Base-by-base conservation (phyloP, 1,284 basidiomycete species). In the Tilletia setariae region DNA sequence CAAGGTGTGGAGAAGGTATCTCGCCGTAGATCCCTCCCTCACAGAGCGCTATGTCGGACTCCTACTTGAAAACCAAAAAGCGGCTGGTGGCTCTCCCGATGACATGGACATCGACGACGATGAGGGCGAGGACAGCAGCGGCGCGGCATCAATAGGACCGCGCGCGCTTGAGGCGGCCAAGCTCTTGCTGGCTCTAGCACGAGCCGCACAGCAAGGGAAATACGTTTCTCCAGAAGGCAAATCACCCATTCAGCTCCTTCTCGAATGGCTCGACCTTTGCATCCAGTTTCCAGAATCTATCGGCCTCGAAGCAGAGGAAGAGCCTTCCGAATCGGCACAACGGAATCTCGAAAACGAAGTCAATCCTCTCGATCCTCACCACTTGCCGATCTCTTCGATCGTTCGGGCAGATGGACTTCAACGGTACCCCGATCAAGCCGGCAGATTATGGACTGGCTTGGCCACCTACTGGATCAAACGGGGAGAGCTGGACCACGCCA, bases 391-490 rank as follows among this genome's bases (percentile, higher is more conserved):
- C 63, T 93, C 94, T 76, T 85, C 86, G 28, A 90, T 98, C 71
- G 88, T 98, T 44, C 87, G 88, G 47, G 87, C 89, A 65, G 93
- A 98, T 75, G 96, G 95, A 8, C 85, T 99, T 43, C 86, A 86
- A 2, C 85, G 92, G 16, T 98, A 96, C 84, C 92, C 93, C 79
- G 96, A 99, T 83, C 95, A 98, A 84, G 92, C 94, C 0, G 96
- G 96, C 11, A 88, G 93, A 43, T 85, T 99, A 15, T 99, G 94
- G 94, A 92, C 93, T 2, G 95, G 95, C 0, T 84, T 98, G 44
- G 95, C 95, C 2, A 98, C 95, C 0, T 98, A 96, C 82, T 98
- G 94, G 94, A 94, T 96, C 85, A 96, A 97, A 84, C 89, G 93
- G 1, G 92, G 89, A 72, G 95, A 98, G 81, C 94, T 99, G 78